Evolutionary conservation across 1,139 yeast species (phyloP).

Genomic region (Blastobotrys apis): DNA sequence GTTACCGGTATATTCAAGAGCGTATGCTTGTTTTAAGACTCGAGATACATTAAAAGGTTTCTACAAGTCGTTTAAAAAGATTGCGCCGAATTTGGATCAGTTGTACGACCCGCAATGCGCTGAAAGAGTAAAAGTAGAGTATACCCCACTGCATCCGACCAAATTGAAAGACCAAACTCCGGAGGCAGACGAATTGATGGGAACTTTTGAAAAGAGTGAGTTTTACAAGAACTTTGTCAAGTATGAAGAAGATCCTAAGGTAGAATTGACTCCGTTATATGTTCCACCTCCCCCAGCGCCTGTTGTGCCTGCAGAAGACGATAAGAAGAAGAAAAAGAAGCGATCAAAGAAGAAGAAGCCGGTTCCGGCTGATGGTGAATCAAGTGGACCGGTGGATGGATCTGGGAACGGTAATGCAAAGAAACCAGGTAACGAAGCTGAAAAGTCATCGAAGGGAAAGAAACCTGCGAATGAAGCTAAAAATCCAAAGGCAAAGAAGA

Average conservation of each 20-base stretch:
- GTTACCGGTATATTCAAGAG: slow-evolving; percentile 20
- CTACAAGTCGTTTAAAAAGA: slow-evolving; percentile 17
- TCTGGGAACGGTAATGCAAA: background rate
- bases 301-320: background rate
- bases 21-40: slow-evolving; percentile 22
- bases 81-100: slow-evolving; percentile 12
- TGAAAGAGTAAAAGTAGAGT: slow-evolving; percentile 20
- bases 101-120: slow-evolving; percentile 11
- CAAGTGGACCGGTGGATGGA: too few species aligned
- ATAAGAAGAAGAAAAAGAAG: background rate
- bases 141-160: slow-evolving; percentile 27
- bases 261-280: slow-evolving; percentile 1
- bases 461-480: slow-evolving; percentile 1
- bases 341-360: background rate
- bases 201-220: slow-evolving; percentile 22
- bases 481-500: background rate
- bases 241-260: slow-evolving; percentile 7
- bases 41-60: slow-evolving; percentile 18
- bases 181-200: slow-evolving; percentile 16
- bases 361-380: background rate
- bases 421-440: slow-evolving; percentile 19
- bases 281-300: slow-evolving; percentile 6
- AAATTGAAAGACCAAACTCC: slow-evolving; percentile 15
- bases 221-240: slow-evolving; percentile 20
- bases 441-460: background rate